Base-by-base conservation (phyloP, 192 early-diverging fungal species). In the Pilobolus umbonatus region DNA sequence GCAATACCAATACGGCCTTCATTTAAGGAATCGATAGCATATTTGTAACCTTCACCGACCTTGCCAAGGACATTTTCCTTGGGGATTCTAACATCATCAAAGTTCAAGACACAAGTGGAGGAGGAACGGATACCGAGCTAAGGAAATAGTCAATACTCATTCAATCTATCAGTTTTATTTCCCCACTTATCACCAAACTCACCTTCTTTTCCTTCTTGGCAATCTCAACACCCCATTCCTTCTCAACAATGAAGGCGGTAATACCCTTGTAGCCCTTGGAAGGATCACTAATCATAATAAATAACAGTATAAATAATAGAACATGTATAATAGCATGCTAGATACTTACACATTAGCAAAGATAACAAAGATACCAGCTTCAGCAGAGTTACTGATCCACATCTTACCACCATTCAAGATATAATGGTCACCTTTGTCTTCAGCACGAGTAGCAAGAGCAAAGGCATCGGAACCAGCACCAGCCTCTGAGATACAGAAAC, bases 11-110 rank as follows among this genome's bases (percentile, higher is more conserved):
- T 90, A 64, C 95, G 87, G 24, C 95, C 95, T 73, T 98, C 95
- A 80, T 98, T 98, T 59, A 98, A 83, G 56, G 92, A 90, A 64
- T 94, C 92, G 43, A 98, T 98, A 45, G 95, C 94, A 53, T 90
- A 91, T 75, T 94, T 98, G 85, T 98, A 98, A 22, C 95, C 95
- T 75, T 93, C 81, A 53, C 93, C 93, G 34, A 95, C 78, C 59
- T 94, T 85, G 31, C 95, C 95, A n/a, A 98, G 67, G 10, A 98
- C 80, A 71, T 93, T 93, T 36, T 72, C 72, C n/a, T 77, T 87
- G 15, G 95, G 95, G 25, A 98, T 45, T 35, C 72, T 74, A 29
- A 96, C 65, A 40, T 92, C 88, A 68, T 98, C 96, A 76, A 98
- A 96, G 60, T 85, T 86, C 34, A 98, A 70, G 53, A 83, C 84